Conservation (phyloP, 164 flowering plant species). For the Piper longum region DNA sequence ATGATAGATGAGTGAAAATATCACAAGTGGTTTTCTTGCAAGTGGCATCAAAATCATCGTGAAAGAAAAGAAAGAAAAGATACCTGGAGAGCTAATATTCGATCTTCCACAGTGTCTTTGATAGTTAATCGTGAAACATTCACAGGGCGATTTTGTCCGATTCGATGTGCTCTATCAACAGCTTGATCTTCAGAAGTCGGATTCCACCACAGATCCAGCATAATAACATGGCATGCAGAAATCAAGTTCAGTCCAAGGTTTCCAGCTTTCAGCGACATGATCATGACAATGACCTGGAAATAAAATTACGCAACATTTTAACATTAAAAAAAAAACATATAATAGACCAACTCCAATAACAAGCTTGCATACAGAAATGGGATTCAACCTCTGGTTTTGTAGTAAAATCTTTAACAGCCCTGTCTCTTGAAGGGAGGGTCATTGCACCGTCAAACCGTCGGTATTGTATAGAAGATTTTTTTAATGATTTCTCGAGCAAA, state of each 20-base stretch:
- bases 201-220: constrained; percentile 98
- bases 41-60: no score
- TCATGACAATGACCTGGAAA: constrained; percentile 75
- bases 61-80: not conserved
- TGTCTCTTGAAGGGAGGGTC: constrained; percentile 65
- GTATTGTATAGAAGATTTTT: constrained; percentile 28
- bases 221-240: constrained; percentile 87
- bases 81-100: constrained; percentile 88
- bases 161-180: constrained; percentile 90
- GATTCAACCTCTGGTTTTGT: constrained; percentile 64
- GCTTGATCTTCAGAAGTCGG: constrained; percentile 99
- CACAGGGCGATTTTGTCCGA: constrained; percentile 94
- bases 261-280: constrained; percentile 96
- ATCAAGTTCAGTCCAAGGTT: constrained; percentile 95
- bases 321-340: not conserved
- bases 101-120: constrained; percentile 83
- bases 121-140: constrained; percentile 76
- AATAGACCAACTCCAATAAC: not conserved
- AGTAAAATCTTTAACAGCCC: constrained; percentile 73
- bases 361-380: not conserved
- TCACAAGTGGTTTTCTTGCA: no score
- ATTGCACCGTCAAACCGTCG: constrained; percentile 92
- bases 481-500: constrained; percentile 56
- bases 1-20: no score
- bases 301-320: not conserved